phyloP scores from a whole-genome alignment of 2,329 filamentous ascomycete genomes.

The Pseudogymnoascus sp. region DNA sequence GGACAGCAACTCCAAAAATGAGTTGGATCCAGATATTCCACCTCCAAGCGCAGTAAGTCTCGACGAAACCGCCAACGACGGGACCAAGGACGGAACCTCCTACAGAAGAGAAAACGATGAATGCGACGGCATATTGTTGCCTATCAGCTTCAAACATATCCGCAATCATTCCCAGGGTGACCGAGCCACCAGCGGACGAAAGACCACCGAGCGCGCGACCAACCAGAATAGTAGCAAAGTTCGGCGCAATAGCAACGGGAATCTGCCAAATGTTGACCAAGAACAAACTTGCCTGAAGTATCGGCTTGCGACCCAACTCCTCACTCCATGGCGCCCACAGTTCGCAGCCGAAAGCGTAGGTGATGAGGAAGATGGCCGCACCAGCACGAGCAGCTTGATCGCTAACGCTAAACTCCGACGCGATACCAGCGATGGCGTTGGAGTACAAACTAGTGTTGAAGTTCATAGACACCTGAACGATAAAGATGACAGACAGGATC shows the following conservation, averaged over 20 bases:
- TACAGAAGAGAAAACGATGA: conserved; percentile 72
- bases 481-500: conserved; percentile 65
- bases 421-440: conserved; percentile 59
- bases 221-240: conserved; percentile 63
- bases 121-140: conserved; percentile 70
- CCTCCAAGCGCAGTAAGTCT: conserved; percentile 60
- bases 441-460: conserved; percentile 71
- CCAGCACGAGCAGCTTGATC: conserved; percentile 63
- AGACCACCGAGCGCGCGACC: conserved; percentile 65
- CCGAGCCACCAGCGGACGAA: conserved; percentile 64
- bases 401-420: conserved; percentile 60
- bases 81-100: conserved; percentile 70
- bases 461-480: conserved; percentile 71
- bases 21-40: conserved; percentile 83
- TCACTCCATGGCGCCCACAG: conserved; percentile 85
- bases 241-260: conserved; percentile 64
- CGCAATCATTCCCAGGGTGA: conserved; percentile 68
- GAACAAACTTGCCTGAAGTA: conserved; percentile 65
- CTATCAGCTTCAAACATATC: conserved; percentile 64
- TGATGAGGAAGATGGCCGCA: conserved; percentile 69
- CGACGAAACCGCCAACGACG: conserved; percentile 70
- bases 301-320: conserved; percentile 69
- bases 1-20: conserved; percentile 65
- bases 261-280: conserved; percentile 74
- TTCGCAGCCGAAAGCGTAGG: conserved; percentile 81